phyloP scores from a whole-genome alignment of 1,284 basidiomycete genomes.

The Abortiporus biennis region DNA sequence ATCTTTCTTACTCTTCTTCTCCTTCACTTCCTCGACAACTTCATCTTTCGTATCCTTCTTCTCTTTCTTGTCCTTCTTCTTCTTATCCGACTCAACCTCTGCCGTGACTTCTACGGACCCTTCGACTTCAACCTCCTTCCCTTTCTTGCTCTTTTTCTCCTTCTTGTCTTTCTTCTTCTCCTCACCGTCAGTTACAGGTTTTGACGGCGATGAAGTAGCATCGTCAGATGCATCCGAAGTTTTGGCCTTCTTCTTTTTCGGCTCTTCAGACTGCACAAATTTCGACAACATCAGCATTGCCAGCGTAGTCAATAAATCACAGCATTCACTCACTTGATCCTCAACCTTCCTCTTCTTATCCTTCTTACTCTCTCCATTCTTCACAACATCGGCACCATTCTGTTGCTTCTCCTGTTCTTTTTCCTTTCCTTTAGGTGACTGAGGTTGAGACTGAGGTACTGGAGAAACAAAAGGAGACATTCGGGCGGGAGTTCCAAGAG shows the following conservation, averaged over 20 bases:
- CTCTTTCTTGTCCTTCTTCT: conserved; percentile 24
- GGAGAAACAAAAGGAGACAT: conserved; percentile 34
- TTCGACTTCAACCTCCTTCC: conserved; percentile 13
- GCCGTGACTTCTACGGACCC: conserved; percentile 7
- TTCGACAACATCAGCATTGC: not conserved
- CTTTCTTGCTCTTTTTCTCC: conserved; percentile 20
- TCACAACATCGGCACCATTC: conserved; percentile 1
- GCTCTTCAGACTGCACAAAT: conserved; percentile 11
- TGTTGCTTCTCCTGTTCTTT: conserved; percentile 20
- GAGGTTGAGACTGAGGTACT: conserved; percentile 11
- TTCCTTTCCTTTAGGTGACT: conserved; percentile 3
- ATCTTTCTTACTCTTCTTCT: conserved; percentile 12
- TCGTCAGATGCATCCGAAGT: conserved; percentile 9
- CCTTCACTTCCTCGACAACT: conserved; percentile 15
- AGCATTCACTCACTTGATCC: not conserved
- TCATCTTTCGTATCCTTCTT: conserved; percentile 19
- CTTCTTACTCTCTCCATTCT: conserved; percentile 9
- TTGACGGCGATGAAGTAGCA: conserved; percentile 5
- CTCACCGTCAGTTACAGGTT: not conserved
- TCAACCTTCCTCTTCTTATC: conserved; percentile 2
- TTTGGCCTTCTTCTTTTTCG: conserved; percentile 24
- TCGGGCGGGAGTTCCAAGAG: conserved; percentile 55
- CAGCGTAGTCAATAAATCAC: not conserved
- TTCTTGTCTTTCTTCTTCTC: not conserved
- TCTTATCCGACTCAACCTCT: conserved; percentile 9